These are phyloP conservation scores for Spergularia marina DNA, from an alignment of 148 eudicot species.

Conservation along the genomic window DNA sequence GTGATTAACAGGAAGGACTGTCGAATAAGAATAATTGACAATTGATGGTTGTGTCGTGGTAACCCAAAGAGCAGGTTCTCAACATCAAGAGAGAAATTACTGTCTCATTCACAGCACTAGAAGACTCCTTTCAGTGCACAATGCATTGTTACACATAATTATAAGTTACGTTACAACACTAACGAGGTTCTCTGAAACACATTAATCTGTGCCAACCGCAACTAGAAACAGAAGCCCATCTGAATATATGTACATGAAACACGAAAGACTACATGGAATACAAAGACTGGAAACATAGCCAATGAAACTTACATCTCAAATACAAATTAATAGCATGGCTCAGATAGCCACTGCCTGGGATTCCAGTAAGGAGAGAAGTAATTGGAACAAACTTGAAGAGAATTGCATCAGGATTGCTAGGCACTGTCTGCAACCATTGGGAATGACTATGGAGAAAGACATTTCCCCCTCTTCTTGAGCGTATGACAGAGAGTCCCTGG, in stretches of 20 bases:
- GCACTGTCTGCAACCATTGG: constrained; percentile 89
- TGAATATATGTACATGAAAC: neutral
- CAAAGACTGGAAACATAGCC: neutral
- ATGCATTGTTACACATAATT: too few species aligned
- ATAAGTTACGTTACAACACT: too few species aligned
- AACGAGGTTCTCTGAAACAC: too few species aligned
- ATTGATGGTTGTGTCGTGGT: too few species aligned
- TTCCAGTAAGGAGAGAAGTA: constrained; percentile 86
- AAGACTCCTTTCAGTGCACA: neutral
- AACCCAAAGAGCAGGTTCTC: neutral
- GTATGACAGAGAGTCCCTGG: constrained; percentile 83
- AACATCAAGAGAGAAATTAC: neutral
- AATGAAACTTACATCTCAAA: constrained; percentile 67
- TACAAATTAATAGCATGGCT: constrained; percentile 97
- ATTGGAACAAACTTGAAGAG: constrained; percentile 89
- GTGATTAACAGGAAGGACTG: neutral
- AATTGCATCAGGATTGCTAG: constrained; percentile 83
- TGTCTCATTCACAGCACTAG: neutral
- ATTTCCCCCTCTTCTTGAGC: constrained; percentile 92
- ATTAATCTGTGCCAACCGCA: too few species aligned
- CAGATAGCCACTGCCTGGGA: constrained; percentile 93
- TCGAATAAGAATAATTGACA: neutral
- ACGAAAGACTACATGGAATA: neutral
- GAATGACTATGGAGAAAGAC: constrained; percentile 73
- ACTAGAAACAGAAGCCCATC: neutral